Base-by-base conservation (phyloP, 2,329 filamentous ascomycete genomes). In the Verticillium alfalfae region DNA sequence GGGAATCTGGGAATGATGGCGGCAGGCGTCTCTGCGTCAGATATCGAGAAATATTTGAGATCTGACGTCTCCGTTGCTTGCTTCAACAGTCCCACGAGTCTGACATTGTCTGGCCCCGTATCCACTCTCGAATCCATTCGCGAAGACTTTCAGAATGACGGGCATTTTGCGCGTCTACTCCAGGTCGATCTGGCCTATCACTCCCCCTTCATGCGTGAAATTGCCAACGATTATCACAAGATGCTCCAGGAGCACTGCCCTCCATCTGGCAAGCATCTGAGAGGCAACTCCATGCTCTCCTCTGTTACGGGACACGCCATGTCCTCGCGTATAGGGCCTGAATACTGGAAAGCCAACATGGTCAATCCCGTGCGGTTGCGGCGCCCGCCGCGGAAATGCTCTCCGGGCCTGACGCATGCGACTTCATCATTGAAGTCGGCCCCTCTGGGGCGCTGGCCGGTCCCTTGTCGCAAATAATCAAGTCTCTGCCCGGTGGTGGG, bases 381-480 rank as follows among this genome's bases (percentile, higher is more conserved):
- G 22, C 58, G 6, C 60, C 60, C 5, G 39, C 52, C 1, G 36
- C 39, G 1, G 34, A 54, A 16, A 38, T 63, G 38, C 39, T 59
- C 16, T n/a, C 36, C 26, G 18, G 31, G 16, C 15, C 55, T 5
- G 59, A 60, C 45, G 16, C 16, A 3, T 55, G 15, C 8, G 38
- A 62, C 39, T 60, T 70, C 8, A 64, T 73, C 18, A 9, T 73
- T 9, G 71, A 73, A 60, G 61, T 73, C 18, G 71, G 71, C 0
- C 70, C 71, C 3, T 69, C 71, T 56, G 64, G 68, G n/a, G 67
- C 71, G 2, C 68, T 73, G 34, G 66, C 67, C 37, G 71, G 70
- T 0, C 71, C 71, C 16, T 63, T 72, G 26, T 66, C 67, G 63
- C 71, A 73, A 54, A 67, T 64, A 0, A 63, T 71, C n/a, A 67